A percentile compares a stretch with the other conserved stretches of the same genome.
These are phyloP conservation scores for Citrullus amarus DNA, from an alignment of 306 rosid genomes.

Conservation along the genomic window DNA sequence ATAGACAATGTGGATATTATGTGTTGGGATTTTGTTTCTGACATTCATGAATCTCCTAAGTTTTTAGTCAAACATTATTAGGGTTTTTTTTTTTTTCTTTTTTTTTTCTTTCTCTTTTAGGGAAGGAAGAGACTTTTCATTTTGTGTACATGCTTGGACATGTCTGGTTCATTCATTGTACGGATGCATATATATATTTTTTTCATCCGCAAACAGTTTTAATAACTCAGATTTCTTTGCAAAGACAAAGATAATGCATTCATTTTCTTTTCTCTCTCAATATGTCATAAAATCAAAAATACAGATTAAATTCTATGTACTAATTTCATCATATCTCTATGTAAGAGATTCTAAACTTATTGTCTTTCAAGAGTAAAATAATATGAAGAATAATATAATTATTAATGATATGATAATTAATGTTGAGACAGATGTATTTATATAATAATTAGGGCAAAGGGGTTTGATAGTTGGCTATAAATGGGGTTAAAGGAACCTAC, in stretches of 20 bases:
- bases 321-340: too few relatives aligned
- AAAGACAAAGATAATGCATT: slow-evolving; percentile 19
- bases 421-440: not conserved
- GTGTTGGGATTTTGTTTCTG: slow-evolving; percentile 53
- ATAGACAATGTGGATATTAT: slow-evolving; percentile 40
- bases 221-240: not conserved
- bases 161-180: slow-evolving; percentile 19
- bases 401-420: too few relatives aligned
- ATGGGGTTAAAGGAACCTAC: not conserved
- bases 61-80: slow-evolving; percentile 10
- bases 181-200: not conserved
- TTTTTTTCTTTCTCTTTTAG: not conserved
- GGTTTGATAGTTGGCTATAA: not conserved
- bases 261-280: not conserved
- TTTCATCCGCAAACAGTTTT: not conserved
- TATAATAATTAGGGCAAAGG: not conserved
- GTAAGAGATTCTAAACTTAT: too few relatives aligned
- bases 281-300: not conserved
- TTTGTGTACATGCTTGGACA: slow-evolving; percentile 22
- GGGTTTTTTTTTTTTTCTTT: not conserved
- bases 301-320: not conserved
- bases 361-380: too few relatives aligned
- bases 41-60: slow-evolving; percentile 60
- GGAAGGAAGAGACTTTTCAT: slow-evolving; percentile 13
- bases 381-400: too few relatives aligned